phyloP scores from a whole-genome alignment of 768 basidiomycete genomes.

The Pleurotus platypus region DNA sequence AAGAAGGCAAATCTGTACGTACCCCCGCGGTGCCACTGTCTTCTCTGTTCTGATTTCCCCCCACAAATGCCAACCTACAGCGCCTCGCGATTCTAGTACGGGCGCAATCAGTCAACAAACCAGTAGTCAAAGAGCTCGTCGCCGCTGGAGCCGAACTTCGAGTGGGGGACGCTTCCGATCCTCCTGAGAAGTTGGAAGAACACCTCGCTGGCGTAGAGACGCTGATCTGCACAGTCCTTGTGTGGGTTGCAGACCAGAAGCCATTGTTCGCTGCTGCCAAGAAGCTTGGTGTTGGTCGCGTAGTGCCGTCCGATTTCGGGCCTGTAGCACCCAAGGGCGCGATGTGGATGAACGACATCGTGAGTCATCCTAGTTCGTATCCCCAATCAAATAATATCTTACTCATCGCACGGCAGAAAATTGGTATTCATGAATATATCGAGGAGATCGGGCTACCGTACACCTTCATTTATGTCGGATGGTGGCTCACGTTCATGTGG shows the following conservation, averaged over 20 bases:
- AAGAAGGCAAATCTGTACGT: neutral
- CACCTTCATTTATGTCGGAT: neutral
- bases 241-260: neutral
- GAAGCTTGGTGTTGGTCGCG: neutral
- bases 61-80: neutral
- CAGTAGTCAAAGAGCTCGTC: neutral
- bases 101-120: neutral
- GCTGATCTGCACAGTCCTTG: neutral
- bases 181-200: neutral
- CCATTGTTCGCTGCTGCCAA: neutral
- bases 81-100: conserved; percentile 1
- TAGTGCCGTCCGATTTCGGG: neutral
- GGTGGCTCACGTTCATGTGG: neutral
- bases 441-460: neutral
- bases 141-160: neutral
- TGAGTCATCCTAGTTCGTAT: too few relatives aligned
- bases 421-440: neutral
- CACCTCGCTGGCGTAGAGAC: neutral
- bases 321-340: too few relatives aligned
- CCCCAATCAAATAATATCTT: too few relatives aligned
- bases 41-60: too few relatives aligned
- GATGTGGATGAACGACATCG: too few relatives aligned
- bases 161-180: neutral
- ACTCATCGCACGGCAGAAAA: neutral
- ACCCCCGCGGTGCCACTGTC: too few relatives aligned